Percentiles rank a stretch among this genome's conserved stretches.
These are phyloP conservation scores for Chaetoscypha palmicola DNA, from an alignment of 2,329 filamentous ascomycete genomes.

Conservation along the genomic window DNA sequence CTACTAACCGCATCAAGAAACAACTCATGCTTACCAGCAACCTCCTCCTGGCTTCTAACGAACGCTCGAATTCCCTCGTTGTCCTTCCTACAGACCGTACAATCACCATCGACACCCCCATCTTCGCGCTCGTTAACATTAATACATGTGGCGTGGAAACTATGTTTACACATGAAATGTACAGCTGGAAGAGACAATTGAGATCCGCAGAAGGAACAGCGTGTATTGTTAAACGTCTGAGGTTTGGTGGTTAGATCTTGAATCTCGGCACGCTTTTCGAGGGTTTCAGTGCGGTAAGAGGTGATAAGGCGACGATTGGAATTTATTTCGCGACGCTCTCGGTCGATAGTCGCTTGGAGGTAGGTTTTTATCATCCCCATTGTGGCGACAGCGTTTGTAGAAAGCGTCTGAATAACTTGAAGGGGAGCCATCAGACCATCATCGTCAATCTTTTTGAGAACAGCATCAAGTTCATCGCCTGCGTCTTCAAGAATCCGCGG, in stretches of 20 bases:
- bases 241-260: conserved; percentile 71
- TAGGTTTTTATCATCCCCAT: conserved; percentile 98
- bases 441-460: conserved; percentile 80
- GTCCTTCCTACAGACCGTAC: conserved; percentile 74
- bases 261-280: conserved; percentile 71
- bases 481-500: conserved; percentile 75
- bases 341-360: conserved; percentile 78
- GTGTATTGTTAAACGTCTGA: conserved; percentile 80
- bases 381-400: conserved; percentile 73
- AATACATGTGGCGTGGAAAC: conserved; percentile 88
- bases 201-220: conserved; percentile 71
- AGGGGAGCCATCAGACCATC: conserved; percentile 91
- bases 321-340: conserved; percentile 79
- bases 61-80: conserved; percentile 89
- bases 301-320: conserved; percentile 73
- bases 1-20: conserved; percentile 74
- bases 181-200: conserved; percentile 81
- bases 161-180: conserved; percentile 95
- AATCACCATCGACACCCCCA: conserved; percentile 63
- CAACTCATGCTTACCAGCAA: conserved; percentile 78
- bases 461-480: conserved; percentile 72
- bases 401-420: conserved; percentile 91
- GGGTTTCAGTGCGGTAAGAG: conserved; percentile 78
- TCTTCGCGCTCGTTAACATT: conserved; percentile 43
- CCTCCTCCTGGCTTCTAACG: conserved; percentile 77